phyloP scores from a whole-genome alignment of 331 rosid genomes.

The Acacia concinna region DNA sequence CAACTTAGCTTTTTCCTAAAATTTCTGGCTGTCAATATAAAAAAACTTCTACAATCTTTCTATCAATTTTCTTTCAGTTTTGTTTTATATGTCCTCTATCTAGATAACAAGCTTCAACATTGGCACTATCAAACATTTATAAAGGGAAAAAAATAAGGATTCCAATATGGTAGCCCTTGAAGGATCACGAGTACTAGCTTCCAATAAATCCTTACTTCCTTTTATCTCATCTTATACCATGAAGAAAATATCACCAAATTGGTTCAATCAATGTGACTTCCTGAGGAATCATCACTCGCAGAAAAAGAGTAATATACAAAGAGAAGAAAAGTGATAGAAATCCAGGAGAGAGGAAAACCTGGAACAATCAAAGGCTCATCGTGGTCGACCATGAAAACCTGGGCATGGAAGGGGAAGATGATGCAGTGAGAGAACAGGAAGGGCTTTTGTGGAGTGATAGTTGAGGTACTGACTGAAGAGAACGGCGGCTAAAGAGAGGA shows the following conservation, averaged over 20 bases:
- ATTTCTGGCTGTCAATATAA: neutral
- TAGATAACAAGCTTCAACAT: neutral
- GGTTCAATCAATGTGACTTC: slow-evolving; percentile 5
- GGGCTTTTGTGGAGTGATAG: slow-evolving; percentile 19
- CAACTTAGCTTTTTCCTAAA: neutral
- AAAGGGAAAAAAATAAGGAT: neutral
- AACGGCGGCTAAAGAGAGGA: neutral
- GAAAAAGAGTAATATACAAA: neutral
- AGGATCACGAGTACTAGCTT: slow-evolving; percentile 15
- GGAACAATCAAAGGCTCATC: neutral
- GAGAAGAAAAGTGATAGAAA: neutral
- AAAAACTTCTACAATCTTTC: neutral
- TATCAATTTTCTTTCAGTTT: neutral
- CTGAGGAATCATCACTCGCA: neutral
- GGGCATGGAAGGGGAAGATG: slow-evolving; percentile 6
- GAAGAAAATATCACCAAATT: slow-evolving; percentile 25
- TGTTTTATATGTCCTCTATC: neutral
- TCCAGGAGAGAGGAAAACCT: slow-evolving; percentile 11
- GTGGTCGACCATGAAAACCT: slow-evolving; percentile 18
- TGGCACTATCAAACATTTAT: neutral
- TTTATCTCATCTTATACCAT: neutral
- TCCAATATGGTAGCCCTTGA: neutral
- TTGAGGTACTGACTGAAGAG: neutral
- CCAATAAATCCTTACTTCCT: neutral
- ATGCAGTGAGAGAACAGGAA: slow-evolving; percentile 1